Evolutionary conservation across 1,284 basidiomycete genomes (phyloP), one percentile per base, ranked within the genome.

Genomic region (Cryptococcus floricola): DNA sequence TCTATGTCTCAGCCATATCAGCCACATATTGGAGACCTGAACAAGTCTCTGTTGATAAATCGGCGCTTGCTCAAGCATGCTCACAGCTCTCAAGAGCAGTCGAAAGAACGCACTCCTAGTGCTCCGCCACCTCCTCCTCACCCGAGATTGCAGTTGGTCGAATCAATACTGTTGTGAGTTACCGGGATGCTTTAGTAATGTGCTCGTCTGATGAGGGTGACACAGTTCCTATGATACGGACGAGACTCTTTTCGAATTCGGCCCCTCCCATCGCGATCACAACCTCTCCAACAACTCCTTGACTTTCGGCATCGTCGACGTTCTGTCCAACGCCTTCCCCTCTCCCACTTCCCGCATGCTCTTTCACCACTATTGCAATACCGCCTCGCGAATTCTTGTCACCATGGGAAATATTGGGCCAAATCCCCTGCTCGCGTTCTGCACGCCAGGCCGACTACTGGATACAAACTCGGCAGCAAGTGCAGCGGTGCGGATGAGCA

Each of bases 321-420:
- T 66, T 12, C 58, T 68, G 12, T 60, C 66, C 41, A 66, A 69
- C 51, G 69, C 66, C 23, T 71, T 69, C 47, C 66, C 67, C 5
- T 68, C 68, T 4, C 54, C 66, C 2, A 60, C 56, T 8, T 66
- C 69, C 14, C 62, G 65, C 1, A 62, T 58, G 4, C 59, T 71
- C 4, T 71, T 71, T 46, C 60, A 68, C 38, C 66, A 71, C 50
- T 71, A 67, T 51, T 64, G 60, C 57, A 68, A 66, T 53, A 58
- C 52, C 28, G 62, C 69, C 0, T 58, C 54, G 12, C 51, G 61
- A 7, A 65, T 68, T 39, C 56, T 69, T 27, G 57, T 68, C 47
- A 67, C 69, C 5, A 71, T 71, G 67, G 68, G 67, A 8, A 66
- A 69, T 37, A 65, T 66, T 34, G 66, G 64, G 19, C 68, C 64